Base-by-base conservation (phyloP, 1,284 basidiomycete species). In the Earliella scabrosa region DNA sequence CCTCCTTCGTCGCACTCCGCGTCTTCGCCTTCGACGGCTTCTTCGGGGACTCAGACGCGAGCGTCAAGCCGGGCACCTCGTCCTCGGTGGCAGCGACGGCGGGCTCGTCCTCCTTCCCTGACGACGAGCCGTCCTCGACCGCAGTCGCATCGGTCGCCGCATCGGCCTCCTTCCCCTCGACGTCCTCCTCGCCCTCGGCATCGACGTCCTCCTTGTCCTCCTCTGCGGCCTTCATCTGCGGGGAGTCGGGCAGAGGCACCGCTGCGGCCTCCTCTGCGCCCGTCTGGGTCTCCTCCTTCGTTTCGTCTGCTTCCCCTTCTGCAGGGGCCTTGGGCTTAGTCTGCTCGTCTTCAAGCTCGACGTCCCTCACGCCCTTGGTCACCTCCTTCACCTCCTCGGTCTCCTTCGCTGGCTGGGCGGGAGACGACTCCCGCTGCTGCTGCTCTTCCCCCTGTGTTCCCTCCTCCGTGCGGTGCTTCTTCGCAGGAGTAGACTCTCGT, bases 311-410 rank as follows among this genome's bases (percentile, higher is more conserved):
- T n/a, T 18, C 49, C 21, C 82, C 81, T 6, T 78, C 77, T 1
- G 66, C 69, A 24, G 70, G 64, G 21, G 64, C 54, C 45, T 58
- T 51, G n/a, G 41, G 31, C 45, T 54, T 58, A 38, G 59, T 50
- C 54, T 66, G 66, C 57, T 72, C 73, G 45, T 79, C 83, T 40
- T 82, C 79, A 47, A 89, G 71, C 54, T 84, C 85, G 46, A 90
- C 85, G 57, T 86, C 80, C 60, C 82, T 76, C 45, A 90, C 88
- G n/a, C 86, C 87, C 65, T 81, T 68, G 0, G 85, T 88, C 60
- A 90, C 86, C 63, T 85, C 83, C 66, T 85, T 87, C 34, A 89
- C 84, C 40, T 76, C 82, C 61, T 76, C 73, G n/a, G 75, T 81
- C 60, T 75, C 72, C 35, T 75, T 64, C 39, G 54, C 61, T 44